Conservation (phyloP, 805 yeast species). For the Spathaspora boniae region DNA sequence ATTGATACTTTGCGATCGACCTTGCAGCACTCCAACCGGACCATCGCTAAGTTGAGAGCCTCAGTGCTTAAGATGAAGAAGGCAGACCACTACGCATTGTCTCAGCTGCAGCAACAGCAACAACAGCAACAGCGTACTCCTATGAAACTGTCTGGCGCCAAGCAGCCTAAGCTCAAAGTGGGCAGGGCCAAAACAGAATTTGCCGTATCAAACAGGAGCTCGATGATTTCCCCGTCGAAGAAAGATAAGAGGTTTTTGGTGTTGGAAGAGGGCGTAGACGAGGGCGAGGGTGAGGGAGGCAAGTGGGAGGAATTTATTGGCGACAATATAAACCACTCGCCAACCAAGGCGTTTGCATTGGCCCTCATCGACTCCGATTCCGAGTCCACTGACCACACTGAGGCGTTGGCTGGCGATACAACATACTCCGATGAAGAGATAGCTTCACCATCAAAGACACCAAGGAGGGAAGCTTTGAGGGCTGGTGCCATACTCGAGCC, state of each 20-base stretch:
- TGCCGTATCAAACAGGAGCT: conserved; percentile 19
- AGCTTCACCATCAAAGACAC: no score
- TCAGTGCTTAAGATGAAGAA: conserved; percentile 43
- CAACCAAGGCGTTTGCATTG: conserved; percentile 10
- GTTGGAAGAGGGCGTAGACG: conserved; percentile 23
- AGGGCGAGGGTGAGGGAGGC: conserved; percentile 16
- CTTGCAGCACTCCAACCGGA: conserved; percentile 59
- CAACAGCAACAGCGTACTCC: conserved; percentile 11
- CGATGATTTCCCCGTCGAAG: conserved; percentile 32
- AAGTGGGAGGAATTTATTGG: conserved; percentile 42
- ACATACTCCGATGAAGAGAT: no score
- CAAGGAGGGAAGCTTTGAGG: no score
- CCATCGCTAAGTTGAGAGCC: conserved; percentile 57
- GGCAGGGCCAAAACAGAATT: conserved; percentile 12
- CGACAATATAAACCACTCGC: conserved; percentile 17
- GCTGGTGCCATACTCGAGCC: no score
- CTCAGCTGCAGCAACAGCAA: conserved; percentile 6
- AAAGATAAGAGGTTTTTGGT: conserved; percentile 31
- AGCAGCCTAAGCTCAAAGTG: conserved; percentile 8
- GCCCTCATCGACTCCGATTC: conserved; percentile 3
- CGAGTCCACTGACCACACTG: no score
- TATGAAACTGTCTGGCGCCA: conserved; percentile 8
- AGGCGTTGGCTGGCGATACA: no score
- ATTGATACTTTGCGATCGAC: conserved; percentile 64
- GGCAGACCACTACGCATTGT: conserved; percentile 21